These are phyloP conservation scores for Pholiota conissans DNA, from an alignment of 768 basidiomycete genomes.

Conservation along the genomic window DNA sequence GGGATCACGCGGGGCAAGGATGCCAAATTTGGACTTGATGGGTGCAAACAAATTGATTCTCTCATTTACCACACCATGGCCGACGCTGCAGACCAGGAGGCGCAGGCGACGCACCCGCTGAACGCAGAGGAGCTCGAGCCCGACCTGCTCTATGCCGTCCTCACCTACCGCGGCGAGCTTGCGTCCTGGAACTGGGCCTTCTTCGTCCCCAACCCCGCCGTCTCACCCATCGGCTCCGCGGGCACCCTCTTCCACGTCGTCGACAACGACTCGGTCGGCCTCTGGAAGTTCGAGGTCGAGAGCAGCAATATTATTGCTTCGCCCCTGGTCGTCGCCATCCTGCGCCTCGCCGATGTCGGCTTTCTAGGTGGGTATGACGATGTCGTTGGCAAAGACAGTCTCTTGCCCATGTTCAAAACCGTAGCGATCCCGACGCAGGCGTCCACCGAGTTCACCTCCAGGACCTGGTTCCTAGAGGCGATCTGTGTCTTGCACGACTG, in stretches of 20 bases:
- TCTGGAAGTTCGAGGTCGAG: slow-evolving; percentile 43
- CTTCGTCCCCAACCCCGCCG: slow-evolving; percentile 40
- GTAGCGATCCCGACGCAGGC: slow-evolving; percentile 35
- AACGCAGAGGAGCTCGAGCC: slow-evolving; percentile 35
- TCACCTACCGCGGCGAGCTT: slow-evolving; percentile 45
- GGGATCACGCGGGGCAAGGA: neutral
- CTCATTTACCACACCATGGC: neutral
- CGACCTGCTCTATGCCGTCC: slow-evolving; percentile 42
- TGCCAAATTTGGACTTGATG: neutral
- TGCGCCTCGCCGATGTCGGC: slow-evolving; percentile 40
- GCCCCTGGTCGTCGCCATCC: slow-evolving; percentile 43
- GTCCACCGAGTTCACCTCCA: slow-evolving; percentile 40
- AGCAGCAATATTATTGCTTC: slow-evolving; percentile 36
- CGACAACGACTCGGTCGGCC: slow-evolving; percentile 26
- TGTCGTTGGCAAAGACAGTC: slow-evolving; percentile 39
- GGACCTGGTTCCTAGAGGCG: slow-evolving; percentile 50
- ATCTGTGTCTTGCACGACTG: slow-evolving; percentile 48
- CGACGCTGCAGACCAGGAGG: slow-evolving; percentile 2
- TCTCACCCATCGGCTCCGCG: slow-evolving; percentile 38
- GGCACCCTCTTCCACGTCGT: slow-evolving; percentile 48
- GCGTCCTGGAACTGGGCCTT: slow-evolving; percentile 54
- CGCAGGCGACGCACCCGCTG: slow-evolving; percentile 22
- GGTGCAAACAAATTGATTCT: neutral
- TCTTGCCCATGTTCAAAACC: slow-evolving; percentile 44
- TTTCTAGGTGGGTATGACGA: slow-evolving; percentile 44